These are phyloP conservation scores for Centaurea solstitialis DNA, from an alignment of 129 eudicot genomes.

Conservation along the genomic window DNA sequence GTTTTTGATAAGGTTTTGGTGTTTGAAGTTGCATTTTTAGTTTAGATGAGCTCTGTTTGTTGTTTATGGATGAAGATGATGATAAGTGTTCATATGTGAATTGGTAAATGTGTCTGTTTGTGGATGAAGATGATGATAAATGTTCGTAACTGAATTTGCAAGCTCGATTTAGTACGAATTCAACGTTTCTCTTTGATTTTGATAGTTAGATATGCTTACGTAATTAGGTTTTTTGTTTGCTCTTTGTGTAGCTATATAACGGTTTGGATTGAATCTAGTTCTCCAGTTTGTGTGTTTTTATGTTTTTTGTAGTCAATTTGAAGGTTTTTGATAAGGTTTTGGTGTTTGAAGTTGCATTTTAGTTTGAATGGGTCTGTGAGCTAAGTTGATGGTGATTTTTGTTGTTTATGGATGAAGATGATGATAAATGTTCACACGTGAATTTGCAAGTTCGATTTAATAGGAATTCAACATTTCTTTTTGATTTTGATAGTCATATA, in stretches of 20 bases:
- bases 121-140: no score
- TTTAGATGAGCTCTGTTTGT: neutral
- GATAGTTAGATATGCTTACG: neutral
- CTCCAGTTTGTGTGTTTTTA: neutral
- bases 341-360: neutral
- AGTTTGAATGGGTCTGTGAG: neutral
- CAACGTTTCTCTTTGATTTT: neutral
- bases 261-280: slow-evolving; percentile 1
- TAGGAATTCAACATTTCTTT: neutral
- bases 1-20: neutral
- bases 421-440: no score
- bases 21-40: neutral
- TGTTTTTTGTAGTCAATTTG: neutral
- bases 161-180: neutral
- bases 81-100: no score
- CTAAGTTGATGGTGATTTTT: neutral
- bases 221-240: neutral
- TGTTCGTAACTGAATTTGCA: no score
- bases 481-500: neutral
- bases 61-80: neutral
- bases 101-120: neutral
- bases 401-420: neutral
- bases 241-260: neutral
- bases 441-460: slow-evolving; percentile 11
- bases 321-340: neutral